Percentiles rank a stretch among this genome's conserved stretches.
These are phyloP conservation scores for Globisporangium canariense DNA, from an alignment of 352 stramenopile genomes.

Conservation along the genomic window DNA sequence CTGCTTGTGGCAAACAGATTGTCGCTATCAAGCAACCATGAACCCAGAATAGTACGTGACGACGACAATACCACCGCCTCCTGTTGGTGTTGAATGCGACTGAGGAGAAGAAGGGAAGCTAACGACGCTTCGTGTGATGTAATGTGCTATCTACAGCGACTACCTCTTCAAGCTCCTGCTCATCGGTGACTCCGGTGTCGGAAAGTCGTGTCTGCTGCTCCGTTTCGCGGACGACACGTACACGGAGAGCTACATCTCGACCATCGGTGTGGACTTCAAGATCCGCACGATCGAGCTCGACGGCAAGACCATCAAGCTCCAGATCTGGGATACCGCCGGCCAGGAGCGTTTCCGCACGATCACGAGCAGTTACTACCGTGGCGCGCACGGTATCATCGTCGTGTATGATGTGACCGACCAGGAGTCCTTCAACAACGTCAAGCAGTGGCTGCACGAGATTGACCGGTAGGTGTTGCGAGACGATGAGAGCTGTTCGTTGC, in stretches of 20 bases:
- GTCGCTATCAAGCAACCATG: constrained; percentile 44
- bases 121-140: constrained; percentile 4
- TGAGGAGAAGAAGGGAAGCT: constrained; percentile 1
- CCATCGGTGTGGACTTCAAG: constrained; percentile 99
- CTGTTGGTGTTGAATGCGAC: background rate
- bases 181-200: constrained; percentile 97
- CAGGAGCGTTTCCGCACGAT: constrained; percentile 99
- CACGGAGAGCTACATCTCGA: constrained; percentile 99
- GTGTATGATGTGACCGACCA: constrained; percentile 99
- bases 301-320: constrained; percentile 99
- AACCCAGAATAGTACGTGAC: constrained; percentile 92
- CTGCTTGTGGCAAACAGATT: background rate
- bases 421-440: constrained; percentile 97
- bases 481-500: background rate
- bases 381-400: constrained; percentile 98
- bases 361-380: constrained; percentile 98
- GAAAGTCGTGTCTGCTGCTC: constrained; percentile 98
- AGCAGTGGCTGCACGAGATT: constrained; percentile 97
- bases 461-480: constrained; percentile 42
- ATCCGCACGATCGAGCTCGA: constrained; percentile 99
- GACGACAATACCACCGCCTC: background rate
- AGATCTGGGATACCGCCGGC: constrained; percentile 99
- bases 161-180: constrained; percentile 98
- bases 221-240: constrained; percentile 99
- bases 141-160: constrained; percentile 73